Conservation (phyloP, 169 alveolate species). For the Eimeria falciformis region DNA sequence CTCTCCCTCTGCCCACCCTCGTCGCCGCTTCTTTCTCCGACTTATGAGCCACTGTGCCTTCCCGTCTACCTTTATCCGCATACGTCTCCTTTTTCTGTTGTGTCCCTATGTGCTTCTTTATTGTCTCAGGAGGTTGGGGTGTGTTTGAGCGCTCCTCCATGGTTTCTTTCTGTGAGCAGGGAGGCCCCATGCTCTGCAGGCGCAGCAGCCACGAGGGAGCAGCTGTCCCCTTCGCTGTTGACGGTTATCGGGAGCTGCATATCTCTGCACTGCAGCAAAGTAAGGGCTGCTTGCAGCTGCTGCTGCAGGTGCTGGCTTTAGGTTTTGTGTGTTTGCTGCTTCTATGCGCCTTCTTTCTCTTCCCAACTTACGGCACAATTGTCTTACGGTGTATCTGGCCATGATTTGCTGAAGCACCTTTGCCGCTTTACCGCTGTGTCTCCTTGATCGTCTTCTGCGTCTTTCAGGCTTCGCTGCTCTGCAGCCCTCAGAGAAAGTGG, state of each 20-base stretch:
- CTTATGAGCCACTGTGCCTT: too few species aligned
- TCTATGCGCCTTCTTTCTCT: neutral
- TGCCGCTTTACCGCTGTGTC: neutral
- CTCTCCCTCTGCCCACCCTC: neutral
- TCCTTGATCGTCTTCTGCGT: neutral
- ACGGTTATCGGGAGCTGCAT: neutral
- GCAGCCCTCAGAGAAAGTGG: slow-evolving; percentile 7
- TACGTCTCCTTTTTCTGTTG: too few species aligned
- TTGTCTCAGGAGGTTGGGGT: neutral
- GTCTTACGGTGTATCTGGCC: too few species aligned
- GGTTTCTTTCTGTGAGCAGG: slow-evolving; percentile 24
- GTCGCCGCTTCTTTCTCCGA: neutral
- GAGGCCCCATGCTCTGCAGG: slow-evolving; percentile 32
- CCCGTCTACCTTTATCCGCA: too few species aligned
- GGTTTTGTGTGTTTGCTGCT: neutral
- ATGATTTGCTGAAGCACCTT: neutral
- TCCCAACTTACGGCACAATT: too few species aligned
- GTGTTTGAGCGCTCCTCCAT: neutral
- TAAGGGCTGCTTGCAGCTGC: slow-evolving; percentile 19
- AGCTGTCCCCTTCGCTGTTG: neutral
- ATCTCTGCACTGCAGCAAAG: slow-evolving; percentile 51
- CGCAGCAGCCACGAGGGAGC: neutral
- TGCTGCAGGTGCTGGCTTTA: neutral
- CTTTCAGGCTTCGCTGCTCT: neutral
- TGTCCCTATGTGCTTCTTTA: neutral